Base-by-base conservation (phyloP, 768 basidiomycete species). In the Pulveroboletus sp. region DNA sequence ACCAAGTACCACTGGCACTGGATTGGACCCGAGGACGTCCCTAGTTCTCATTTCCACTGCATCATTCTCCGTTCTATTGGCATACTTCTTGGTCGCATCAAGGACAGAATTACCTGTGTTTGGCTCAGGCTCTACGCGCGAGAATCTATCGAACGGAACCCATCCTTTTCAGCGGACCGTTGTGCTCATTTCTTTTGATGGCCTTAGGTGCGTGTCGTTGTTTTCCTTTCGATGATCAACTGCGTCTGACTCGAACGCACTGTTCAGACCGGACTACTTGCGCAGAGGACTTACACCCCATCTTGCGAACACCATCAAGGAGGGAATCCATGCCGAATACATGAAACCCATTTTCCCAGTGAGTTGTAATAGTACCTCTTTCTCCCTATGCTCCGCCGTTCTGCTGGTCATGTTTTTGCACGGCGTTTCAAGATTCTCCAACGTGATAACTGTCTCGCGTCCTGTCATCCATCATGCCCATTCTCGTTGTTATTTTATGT, bases 341-440 rank as follows among this genome's bases (percentile, higher is more conserved):
- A 82, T 94, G 82, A 74, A 76, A 50, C 86, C 91, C 20, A 69
- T 89, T 8, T 94, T 93, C 56, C 91, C 91, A 13, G 88, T 90
- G 53, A 59, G 83, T 69, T 16, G n/a, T 46, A 12, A 9, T 58
- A 45, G 19, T 14, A 35, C 16, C 35, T 21, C 49, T 35, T 27
- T 9, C 25, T 5, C 27, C n/a, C 19, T 12, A 25, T 39, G 38
- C 34, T 33, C 9, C 16, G 8, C 43, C 40, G 8, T 4, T 34
- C 13, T 32, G 25, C 3, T 25, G 27, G 27, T 29, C 27, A 29
- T 9, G 27, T 29, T 29, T 7, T 11, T 9, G 8, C 27, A 29
- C 27, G 27, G 27, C 27, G 8, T n/a, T 34, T 38, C 27, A 6
- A 25, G 51, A 19, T 32, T 24, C 37, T 29, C 36, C 23, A 21